Percentiles rank a stretch among this genome's conserved stretches.
phyloP scores from a whole-genome alignment of 1,284 basidiomycete genomes.

The Golubevia sp. region DNA sequence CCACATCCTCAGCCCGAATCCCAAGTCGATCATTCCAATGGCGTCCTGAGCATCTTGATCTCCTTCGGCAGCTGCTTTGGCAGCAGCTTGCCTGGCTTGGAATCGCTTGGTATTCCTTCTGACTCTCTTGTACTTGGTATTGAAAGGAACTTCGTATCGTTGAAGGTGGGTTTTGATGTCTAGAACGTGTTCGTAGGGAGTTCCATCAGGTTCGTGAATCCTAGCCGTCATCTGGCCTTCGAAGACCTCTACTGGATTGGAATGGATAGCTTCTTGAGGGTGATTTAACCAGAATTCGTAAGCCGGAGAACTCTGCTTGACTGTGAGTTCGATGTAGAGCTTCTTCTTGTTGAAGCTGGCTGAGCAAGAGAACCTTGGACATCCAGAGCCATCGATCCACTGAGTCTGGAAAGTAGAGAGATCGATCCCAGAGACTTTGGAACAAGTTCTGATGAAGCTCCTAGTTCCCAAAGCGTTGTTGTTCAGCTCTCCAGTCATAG shows the following conservation, averaged over 20 bases:
- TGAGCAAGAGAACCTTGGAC: slow-evolving; percentile 84
- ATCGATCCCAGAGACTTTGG: slow-evolving; percentile 82
- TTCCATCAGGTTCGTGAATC: slow-evolving; percentile 98
- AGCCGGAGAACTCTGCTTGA: slow-evolving; percentile 85
- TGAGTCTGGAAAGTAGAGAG: slow-evolving; percentile 89
- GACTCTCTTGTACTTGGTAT: slow-evolving; percentile 99
- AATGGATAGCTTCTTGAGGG: slow-evolving; percentile 47
- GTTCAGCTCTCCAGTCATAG: slow-evolving; percentile 84
- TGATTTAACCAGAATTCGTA: slow-evolving; percentile 54
- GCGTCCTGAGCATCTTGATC: neutral
- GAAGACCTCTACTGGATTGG: slow-evolving; percentile 63
- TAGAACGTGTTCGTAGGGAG: slow-evolving; percentile 96
- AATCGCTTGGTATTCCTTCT: slow-evolving; percentile 92
- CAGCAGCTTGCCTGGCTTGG: slow-evolving; percentile 87
- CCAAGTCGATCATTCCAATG: slow-evolving; percentile 90
- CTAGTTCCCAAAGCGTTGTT: slow-evolving; percentile 87
- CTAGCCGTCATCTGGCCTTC: slow-evolving; percentile 94
- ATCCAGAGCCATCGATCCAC: slow-evolving; percentile 98
- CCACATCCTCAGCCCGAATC: slow-evolving; percentile 94
- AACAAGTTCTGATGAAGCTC: slow-evolving; percentile 85
- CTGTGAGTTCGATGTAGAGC: slow-evolving; percentile 94
- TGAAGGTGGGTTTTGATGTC: slow-evolving; percentile 86
- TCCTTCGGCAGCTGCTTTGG: slow-evolving; percentile 87
- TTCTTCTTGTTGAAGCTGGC: slow-evolving; percentile 97
- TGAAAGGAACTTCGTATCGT: slow-evolving; percentile 95